These are phyloP conservation scores for Pelagomonas calceolata DNA, from an alignment of 108 stramenopile genomes.

Conservation along the genomic window DNA sequence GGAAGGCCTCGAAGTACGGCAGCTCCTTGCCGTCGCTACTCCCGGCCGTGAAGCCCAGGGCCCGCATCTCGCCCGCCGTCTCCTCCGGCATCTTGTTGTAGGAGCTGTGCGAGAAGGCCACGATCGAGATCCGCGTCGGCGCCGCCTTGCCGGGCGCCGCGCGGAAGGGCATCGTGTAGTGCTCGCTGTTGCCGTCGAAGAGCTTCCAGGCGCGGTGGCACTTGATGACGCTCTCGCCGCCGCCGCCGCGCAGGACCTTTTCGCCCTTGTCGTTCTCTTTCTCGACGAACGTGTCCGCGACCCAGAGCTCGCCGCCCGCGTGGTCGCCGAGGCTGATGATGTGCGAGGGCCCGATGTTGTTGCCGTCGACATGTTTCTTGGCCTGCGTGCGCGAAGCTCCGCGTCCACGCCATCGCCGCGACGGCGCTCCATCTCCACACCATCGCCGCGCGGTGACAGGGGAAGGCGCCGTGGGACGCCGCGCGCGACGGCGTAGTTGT, in stretches of 20 bases:
- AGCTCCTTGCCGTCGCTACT: too few relatives aligned
- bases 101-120: background rate
- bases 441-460: too few relatives aligned
- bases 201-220: background rate
- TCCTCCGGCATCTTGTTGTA: background rate
- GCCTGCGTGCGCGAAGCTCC: too few relatives aligned
- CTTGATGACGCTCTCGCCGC: background rate
- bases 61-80: too few relatives aligned
- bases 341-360: background rate
- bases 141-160: background rate
- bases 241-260: too few relatives aligned
- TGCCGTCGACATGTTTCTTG: background rate
- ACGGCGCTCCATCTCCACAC: too few relatives aligned
- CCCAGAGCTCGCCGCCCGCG: background rate
- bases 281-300: too few relatives aligned
- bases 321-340: background rate
- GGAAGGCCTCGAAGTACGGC: too few relatives aligned
- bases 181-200: background rate
- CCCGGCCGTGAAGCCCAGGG: too few relatives aligned
- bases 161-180: background rate
- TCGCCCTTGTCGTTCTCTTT: too few relatives aligned
- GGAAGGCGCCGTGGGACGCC: too few relatives aligned
- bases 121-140: background rate
- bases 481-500: conserved; percentile 3
- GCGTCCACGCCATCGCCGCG: too few relatives aligned